These are phyloP conservation scores for Tricholomella constricta DNA, from an alignment of 768 basidiomycete species.

Conservation along the genomic window DNA sequence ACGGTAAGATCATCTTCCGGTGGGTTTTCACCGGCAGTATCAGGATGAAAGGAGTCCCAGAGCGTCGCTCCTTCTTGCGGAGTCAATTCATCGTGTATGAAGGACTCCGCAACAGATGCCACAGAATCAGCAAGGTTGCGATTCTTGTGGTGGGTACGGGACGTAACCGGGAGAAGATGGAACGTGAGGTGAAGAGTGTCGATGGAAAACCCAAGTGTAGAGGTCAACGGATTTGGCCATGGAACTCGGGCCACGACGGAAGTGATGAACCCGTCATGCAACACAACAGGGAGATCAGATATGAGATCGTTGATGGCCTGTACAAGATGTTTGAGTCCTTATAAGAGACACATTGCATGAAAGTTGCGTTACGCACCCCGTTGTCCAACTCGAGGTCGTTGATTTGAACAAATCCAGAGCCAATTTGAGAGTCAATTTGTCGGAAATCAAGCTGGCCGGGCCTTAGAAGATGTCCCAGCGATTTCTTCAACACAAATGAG, in stretches of 20 bases:
- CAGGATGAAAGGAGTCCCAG: conserved; percentile 65
- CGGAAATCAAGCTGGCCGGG: conserved; percentile 86
- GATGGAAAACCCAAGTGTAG: conserved; percentile 69
- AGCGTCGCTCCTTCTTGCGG: conserved; percentile 70
- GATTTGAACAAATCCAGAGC: conserved; percentile 87
- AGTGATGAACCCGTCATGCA: conserved; percentile 73
- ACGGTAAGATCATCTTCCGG: conserved; percentile 43
- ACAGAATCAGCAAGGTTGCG: conserved; percentile 72
- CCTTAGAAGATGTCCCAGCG: conserved; percentile 83
- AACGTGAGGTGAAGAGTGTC: conserved; percentile 71
- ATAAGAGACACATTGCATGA: conserved; percentile 6
- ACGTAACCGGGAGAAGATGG: conserved; percentile 39
- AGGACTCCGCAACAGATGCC: conserved; percentile 70
- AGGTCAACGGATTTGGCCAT: conserved; percentile 82
- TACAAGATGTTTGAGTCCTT: conserved; percentile 15
- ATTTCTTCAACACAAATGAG: conserved; percentile 83
- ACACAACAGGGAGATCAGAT: conserved; percentile 60
- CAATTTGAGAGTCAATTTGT: conserved; percentile 90
- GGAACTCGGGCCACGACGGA: conserved; percentile 79
- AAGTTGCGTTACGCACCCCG: conserved; percentile 49
- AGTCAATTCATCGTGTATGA: conserved; percentile 81
- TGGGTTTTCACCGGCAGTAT: conserved; percentile 28
- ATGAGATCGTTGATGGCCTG: conserved; percentile 83
- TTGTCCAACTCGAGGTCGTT: conserved; percentile 80
- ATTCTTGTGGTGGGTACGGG: conserved; percentile 22